Evolutionary conservation across 169 alveolate genomes (phyloP), one percentile per base, ranked within the genome.

Genomic region (Miamiensis avidus): DNA sequence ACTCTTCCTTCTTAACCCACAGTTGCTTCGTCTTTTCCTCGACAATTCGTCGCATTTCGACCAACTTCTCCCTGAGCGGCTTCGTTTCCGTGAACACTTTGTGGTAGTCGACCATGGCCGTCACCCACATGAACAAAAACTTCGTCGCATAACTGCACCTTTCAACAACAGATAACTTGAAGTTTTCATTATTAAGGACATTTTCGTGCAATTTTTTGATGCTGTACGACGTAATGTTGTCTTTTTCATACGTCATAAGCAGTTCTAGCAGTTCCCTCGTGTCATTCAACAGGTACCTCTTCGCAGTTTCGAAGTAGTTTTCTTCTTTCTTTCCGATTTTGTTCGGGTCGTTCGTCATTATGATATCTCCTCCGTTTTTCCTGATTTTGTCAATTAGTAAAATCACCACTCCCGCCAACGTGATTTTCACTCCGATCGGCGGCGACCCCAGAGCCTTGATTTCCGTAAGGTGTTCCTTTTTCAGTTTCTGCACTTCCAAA

Each of bases 21-120:
- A 94, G 89, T 89, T 88, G 87, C 28, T 88, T 94, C 27, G 92
- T 91, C 28, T 89, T 90, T 82, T 88, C 86, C 76, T 85, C 89
- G 65, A 92, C 93, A 34, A 78, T 85, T 69, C 28, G 29, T 49
- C 73, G 31, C 83, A 93, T 93, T 82, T 92, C 95, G 0, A 91
- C 95, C 65, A 95, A 91, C 72, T 94, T 93, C 0, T 89, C 93
- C 82, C 94, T 89, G 75, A 91, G 84, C 0, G 97, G 97, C 29
- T 89, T 75, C 27, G 92, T 95, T n/a, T 92, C 82, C 72, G 86
- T 90, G 65, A 90, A 90, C 26, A 96, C 93, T 64, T 94, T 92
- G 82, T 94, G 93, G 87, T 93, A 97, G 83, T 91, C 93, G 91
- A 91, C 90, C 99, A 97, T 97, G 65, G 98, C 98, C 0, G 94